phyloP scores from a whole-genome alignment of 2,329 filamentous ascomycete species.

The Penicillium sp. region DNA sequence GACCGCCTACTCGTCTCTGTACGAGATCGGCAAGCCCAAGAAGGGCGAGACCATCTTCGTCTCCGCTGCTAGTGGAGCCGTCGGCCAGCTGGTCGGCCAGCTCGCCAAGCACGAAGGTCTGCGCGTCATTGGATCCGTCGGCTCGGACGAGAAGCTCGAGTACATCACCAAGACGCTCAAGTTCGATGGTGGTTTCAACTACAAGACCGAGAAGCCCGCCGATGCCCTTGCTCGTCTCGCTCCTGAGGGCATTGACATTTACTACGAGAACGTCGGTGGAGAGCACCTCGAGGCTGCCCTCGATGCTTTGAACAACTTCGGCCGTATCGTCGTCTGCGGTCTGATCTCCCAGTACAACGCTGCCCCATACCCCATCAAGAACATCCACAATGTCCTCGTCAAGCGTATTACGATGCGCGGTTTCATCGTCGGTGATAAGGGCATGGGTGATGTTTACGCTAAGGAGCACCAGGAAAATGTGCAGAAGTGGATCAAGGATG shows the following conservation, averaged over 20 bases:
- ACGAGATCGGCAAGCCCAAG: conserved; percentile 72
- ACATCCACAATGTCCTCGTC: conserved; percentile 62
- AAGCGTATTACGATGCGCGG: conserved; percentile 70
- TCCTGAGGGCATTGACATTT: conserved; percentile 77
- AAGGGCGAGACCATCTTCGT: conserved; percentile 81
- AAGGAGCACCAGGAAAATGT: conserved; percentile 75
- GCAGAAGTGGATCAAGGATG: conserved; percentile 73
- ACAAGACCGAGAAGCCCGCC: conserved; percentile 74
- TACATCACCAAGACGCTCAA: conserved; percentile 69
- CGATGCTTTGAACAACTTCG: conserved; percentile 61
- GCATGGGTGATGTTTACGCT: conserved; percentile 65
- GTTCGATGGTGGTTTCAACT: conserved; percentile 79
- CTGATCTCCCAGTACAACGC: conserved; percentile 80
- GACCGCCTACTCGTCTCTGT: conserved; percentile 72
- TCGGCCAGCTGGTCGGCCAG: conserved; percentile 80
- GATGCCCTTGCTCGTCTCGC: conserved; percentile 70
- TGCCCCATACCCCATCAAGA: conserved; percentile 66
- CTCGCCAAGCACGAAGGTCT: conserved; percentile 78
- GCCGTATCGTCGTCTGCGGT: conserved; percentile 63
- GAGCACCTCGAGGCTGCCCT: conserved; percentile 71
- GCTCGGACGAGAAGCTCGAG: conserved; percentile 74
- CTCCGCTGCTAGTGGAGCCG: conserved; percentile 74
- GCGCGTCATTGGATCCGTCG: conserved; percentile 76
- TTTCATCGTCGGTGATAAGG: conserved; percentile 68
- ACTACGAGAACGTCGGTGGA: conserved; percentile 78